A percentile compares a stretch with the other conserved stretches of the same genome.
Conservation (phyloP, 768 basidiomycete species). For the Amanita polypyramis region DNA sequence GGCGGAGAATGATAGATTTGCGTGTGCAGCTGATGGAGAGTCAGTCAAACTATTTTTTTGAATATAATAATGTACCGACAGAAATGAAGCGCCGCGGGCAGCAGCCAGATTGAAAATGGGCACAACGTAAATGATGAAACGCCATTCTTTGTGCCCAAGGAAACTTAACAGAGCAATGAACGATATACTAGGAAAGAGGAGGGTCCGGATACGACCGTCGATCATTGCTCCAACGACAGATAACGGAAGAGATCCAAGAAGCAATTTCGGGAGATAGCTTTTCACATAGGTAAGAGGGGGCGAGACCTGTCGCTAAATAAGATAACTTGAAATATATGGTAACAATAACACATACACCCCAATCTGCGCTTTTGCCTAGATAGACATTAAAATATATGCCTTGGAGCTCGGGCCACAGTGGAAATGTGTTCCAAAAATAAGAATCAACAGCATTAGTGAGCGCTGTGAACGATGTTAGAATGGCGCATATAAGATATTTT, state of each 20-base stretch:
- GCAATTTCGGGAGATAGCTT: slow-evolving; percentile 64
- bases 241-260: slow-evolving; percentile 55
- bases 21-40: slow-evolving; percentile 20
- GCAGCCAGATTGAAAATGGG: slow-evolving; percentile 77
- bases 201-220: slow-evolving; percentile 38
- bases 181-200: slow-evolving; percentile 39
- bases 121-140: slow-evolving; percentile 84
- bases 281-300: slow-evolving; percentile 61
- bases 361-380: slow-evolving; percentile 77
- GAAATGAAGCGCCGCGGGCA: slow-evolving; percentile 46
- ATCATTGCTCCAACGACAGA: slow-evolving; percentile 38
- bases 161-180: slow-evolving; percentile 60
- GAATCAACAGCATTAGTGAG: slow-evolving; percentile 66
- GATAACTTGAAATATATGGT: background rate
- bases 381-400: slow-evolving; percentile 79
- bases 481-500: background rate
- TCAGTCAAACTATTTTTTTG: background rate
- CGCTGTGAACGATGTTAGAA: slow-evolving; percentile 24
- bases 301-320: slow-evolving; percentile 39
- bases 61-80: slow-evolving; percentile 36
- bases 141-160: slow-evolving; percentile 95
- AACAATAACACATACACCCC: slow-evolving; percentile 63
- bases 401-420: slow-evolving; percentile 82
- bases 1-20: slow-evolving; percentile 30
- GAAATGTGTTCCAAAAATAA: slow-evolving; percentile 67